A percentile compares a stretch with the other conserved stretches of the same genome.
Evolutionary conservation across 805 yeast genomes (phyloP).

Genomic region (Metschnikowia noctiluminum): DNA sequence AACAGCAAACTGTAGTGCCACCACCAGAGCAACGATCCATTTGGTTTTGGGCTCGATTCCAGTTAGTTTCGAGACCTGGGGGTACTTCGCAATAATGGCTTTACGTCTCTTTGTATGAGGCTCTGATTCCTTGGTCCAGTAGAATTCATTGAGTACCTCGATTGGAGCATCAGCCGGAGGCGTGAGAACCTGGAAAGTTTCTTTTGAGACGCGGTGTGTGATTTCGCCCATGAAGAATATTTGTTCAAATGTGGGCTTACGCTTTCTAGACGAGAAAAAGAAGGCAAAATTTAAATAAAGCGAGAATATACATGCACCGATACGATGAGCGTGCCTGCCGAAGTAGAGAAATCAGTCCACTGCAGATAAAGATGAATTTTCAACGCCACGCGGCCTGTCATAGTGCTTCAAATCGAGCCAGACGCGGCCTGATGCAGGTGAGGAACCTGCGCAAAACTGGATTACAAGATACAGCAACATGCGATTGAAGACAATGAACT

Average conservation of each 20-base stretch:
- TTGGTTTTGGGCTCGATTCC: conserved; percentile 88
- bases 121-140: conserved; percentile 80
- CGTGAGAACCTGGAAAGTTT: conserved; percentile 22
- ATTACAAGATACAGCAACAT: not conserved
- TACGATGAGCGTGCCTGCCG: not conserved
- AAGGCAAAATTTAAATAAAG: conserved; percentile 6
- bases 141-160: conserved; percentile 58
- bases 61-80: conserved; percentile 72
- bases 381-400: conserved; percentile 3
- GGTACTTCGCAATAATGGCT: conserved; percentile 68
- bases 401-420: not conserved
- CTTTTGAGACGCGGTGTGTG: conserved; percentile 17
- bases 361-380: conserved; percentile 1
- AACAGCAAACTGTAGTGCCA: conserved; percentile 57
- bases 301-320: not conserved
- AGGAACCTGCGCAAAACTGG: not conserved
- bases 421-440: conserved; percentile 1
- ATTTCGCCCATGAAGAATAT: conserved; percentile 14
- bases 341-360: conserved; percentile 5
- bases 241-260: not conserved
- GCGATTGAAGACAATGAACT: not conserved
- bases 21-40: conserved; percentile 66
- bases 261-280: not conserved
- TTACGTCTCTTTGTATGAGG: conserved; percentile 78
- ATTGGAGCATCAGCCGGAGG: conserved; percentile 41